Percentiles rank a stretch among this genome's conserved stretches.
Conservation (phyloP, 768 basidiomycete species). For the Macrocybe gigantea region DNA sequence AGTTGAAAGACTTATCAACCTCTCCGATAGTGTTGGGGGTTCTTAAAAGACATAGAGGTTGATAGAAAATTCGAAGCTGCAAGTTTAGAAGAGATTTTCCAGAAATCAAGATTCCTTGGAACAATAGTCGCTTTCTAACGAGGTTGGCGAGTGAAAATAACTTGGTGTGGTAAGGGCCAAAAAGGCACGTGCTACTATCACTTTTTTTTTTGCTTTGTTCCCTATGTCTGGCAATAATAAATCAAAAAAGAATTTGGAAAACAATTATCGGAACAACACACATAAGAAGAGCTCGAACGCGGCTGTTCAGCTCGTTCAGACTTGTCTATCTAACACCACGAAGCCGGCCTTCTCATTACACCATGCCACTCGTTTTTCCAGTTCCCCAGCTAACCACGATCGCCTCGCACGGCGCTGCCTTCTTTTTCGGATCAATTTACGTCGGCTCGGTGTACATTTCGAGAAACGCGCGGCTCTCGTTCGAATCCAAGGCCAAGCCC, state of each 20-base stretch:
- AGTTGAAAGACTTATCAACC: too few species aligned
- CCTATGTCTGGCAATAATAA: background rate
- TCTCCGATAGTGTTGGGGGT: too few species aligned
- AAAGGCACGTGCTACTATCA: too few species aligned
- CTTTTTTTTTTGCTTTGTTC: slow-evolving; percentile 7
- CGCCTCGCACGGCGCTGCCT: slow-evolving; percentile 48
- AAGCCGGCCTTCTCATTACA: background rate
- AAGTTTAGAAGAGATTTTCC: too few species aligned
- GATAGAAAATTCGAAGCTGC: too few species aligned
- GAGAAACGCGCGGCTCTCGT: slow-evolving; percentile 55
- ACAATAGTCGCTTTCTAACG: slow-evolving; percentile 1
- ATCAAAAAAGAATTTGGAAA: background rate
- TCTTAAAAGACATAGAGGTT: too few species aligned
- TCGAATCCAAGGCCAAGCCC: slow-evolving; percentile 25
- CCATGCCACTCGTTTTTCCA: slow-evolving; percentile 20
- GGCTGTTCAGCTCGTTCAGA: background rate
- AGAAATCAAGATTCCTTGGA: too few species aligned
- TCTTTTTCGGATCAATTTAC: slow-evolving; percentile 59
- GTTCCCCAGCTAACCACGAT: slow-evolving; percentile 22
- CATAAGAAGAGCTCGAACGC: background rate
- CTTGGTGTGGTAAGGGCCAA: background rate
- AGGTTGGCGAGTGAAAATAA: background rate
- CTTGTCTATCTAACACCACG: background rate
- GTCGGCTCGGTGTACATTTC: slow-evolving; percentile 82
- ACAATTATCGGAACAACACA: background rate